These are phyloP conservation scores for Phaeoacremonium minimum DNA, from an alignment of 2,329 filamentous ascomycete species.

Conservation along the genomic window DNA sequence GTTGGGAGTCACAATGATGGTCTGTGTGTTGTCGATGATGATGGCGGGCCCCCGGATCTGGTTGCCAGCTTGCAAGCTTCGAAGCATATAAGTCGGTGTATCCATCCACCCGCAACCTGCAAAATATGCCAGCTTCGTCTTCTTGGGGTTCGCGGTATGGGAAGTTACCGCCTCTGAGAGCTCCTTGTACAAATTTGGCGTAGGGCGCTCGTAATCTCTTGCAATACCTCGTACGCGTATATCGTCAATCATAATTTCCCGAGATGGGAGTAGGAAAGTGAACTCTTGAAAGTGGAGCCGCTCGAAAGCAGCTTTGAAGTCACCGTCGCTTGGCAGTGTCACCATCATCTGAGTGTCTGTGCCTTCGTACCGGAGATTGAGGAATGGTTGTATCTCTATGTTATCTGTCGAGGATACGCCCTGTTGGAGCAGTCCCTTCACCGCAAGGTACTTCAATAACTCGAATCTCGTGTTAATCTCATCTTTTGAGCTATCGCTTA, in stretches of 20 bases:
- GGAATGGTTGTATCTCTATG: constrained; percentile 1
- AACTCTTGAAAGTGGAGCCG: constrained; percentile 2
- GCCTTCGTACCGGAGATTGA: constrained; percentile 27
- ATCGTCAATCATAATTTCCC: constrained; percentile 36
- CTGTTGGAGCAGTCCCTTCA: constrained; percentile 15
- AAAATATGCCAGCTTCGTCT: constrained; percentile 14
- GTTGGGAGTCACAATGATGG: constrained; percentile 32
- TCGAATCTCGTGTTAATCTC: constrained; percentile 16
- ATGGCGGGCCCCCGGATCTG: constrained; percentile 2
- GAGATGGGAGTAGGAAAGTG: constrained; percentile 1
- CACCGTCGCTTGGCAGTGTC: constrained; percentile 25
- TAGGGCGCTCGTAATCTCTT: too few species aligned
- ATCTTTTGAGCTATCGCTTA: background rate
- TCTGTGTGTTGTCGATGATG: too few species aligned
- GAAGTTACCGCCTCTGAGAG: too few species aligned
- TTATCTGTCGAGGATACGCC: constrained; percentile 40
- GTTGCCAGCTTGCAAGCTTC: background rate
- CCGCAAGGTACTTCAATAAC: constrained; percentile 22
- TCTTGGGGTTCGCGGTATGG: too few species aligned
- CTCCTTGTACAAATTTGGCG: too few species aligned
- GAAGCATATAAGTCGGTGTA: constrained; percentile 10
- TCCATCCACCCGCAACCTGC: constrained; percentile 10
- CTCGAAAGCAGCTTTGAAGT: constrained; percentile 22
- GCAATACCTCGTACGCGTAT: constrained; percentile 83
- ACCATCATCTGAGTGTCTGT: constrained; percentile 28